Percentiles rank a stretch among this genome's conserved stretches.
Conservation (phyloP, 2,329 filamentous ascomycete species). For the Trichoderma afroharzianum region DNA sequence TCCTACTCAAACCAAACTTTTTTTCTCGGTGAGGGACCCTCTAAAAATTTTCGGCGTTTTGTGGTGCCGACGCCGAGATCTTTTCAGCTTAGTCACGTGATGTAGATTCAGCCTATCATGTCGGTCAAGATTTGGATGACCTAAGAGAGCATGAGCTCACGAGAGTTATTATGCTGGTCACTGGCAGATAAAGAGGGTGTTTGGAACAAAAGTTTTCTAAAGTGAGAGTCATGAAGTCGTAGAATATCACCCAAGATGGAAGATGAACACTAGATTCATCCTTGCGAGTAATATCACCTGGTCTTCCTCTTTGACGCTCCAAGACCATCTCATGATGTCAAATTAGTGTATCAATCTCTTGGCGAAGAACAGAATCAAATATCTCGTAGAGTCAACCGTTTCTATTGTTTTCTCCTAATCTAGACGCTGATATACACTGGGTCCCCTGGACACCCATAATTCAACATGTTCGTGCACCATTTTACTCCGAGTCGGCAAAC, state of each 20-base stretch:
- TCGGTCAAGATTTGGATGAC: slow-evolving; percentile 4
- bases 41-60: slow-evolving; percentile 28
- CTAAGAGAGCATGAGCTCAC: background rate
- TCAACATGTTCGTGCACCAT: slow-evolving; percentile 25
- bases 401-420: slow-evolving; percentile 38
- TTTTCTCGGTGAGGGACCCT: slow-evolving; percentile 30
- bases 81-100: slow-evolving; percentile 8
- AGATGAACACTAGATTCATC: background rate
- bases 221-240: background rate
- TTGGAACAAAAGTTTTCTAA: background rate
- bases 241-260: background rate
- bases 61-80: slow-evolving; percentile 31
- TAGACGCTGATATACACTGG: slow-evolving; percentile 43
- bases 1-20: slow-evolving; percentile 29
- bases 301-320: background rate
- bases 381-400: slow-evolving; percentile 23
- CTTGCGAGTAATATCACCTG: accelerated
- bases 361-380: background rate
- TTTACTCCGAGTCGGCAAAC: slow-evolving; percentile 45
- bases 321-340: background rate
- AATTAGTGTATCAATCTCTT: background rate
- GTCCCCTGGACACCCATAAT: slow-evolving; percentile 30
- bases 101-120: background rate
- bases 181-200: background rate
- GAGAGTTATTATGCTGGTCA: background rate